A percentile compares a stretch with the other conserved stretches of the same genome.
Evolutionary conservation across 2,329 filamentous ascomycete genomes (phyloP).

Genomic region (Biscogniauxia marginata): DNA sequence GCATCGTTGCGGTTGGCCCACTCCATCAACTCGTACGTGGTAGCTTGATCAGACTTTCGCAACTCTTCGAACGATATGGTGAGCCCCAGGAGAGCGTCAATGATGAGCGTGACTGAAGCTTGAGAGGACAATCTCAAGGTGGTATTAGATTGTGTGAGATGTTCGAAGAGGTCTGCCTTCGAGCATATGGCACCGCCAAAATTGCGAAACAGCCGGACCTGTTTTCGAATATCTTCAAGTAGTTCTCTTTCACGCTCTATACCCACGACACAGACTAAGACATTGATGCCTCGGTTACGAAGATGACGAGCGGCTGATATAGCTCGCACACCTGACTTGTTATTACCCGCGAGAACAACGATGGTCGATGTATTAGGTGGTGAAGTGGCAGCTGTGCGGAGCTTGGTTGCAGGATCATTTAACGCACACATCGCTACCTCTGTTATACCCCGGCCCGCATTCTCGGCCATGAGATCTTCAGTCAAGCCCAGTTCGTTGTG

Average conservation of each 20-base stretch:
- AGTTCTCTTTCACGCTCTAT: constrained; percentile 80
- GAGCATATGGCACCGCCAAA: constrained; percentile 72
- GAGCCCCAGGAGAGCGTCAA: constrained; percentile 85
- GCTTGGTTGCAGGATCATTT: constrained; percentile 58
- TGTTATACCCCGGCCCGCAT: constrained; percentile 83
- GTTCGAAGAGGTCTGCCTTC: constrained; percentile 61
- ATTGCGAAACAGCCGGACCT: constrained; percentile 80
- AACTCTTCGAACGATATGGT: constrained; percentile 88
- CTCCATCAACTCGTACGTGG: constrained; percentile 84
- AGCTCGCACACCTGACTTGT: constrained; percentile 81
- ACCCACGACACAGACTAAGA: constrained; percentile 80
- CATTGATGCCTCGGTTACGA: constrained; percentile 75
- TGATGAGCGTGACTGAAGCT: constrained; percentile 34
- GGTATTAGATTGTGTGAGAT: constrained; percentile 48
- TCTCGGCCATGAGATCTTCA: constrained; percentile 89
- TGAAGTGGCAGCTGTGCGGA: constrained; percentile 41
- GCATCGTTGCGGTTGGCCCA: constrained; percentile 90
- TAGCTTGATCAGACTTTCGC: constrained; percentile 75
- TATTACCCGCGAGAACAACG: constrained; percentile 91
- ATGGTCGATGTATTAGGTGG: constrained; percentile 40
- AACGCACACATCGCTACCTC: constrained; percentile 75
- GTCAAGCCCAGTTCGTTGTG: constrained; percentile 83
- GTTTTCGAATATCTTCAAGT: constrained; percentile 75
- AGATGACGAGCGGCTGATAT: constrained; percentile 85
- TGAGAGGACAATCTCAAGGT: constrained; percentile 28